These are phyloP conservation scores for Naganishia antarctica DNA, from an alignment of 768 basidiomycete genomes.

Conservation along the genomic window DNA sequence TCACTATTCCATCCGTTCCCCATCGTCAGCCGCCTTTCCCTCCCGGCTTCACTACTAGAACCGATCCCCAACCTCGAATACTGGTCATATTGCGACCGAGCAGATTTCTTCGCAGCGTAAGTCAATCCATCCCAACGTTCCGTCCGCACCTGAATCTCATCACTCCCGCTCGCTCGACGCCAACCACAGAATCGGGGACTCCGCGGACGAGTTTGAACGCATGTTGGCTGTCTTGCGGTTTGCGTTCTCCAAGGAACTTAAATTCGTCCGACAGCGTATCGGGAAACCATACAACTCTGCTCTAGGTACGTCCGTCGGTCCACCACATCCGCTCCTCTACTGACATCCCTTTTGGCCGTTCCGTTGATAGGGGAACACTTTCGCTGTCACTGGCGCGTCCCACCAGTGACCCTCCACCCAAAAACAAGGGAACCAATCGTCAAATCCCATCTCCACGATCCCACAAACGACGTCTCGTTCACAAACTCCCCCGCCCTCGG, in stretches of 20 bases:
- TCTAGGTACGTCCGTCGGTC: slow-evolving; percentile 40
- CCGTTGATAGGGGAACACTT: slow-evolving; percentile 50
- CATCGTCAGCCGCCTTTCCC: slow-evolving; percentile 68
- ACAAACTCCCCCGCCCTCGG: slow-evolving; percentile 14
- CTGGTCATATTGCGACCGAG: slow-evolving; percentile 87
- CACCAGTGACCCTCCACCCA: slow-evolving; percentile 45
- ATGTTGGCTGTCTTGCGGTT: slow-evolving; percentile 90
- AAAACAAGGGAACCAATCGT: slow-evolving; percentile 45
- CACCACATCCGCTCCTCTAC: too few relatives aligned
- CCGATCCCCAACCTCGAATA: slow-evolving; percentile 95
- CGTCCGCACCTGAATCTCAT: too few relatives aligned
- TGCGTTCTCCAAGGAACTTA: slow-evolving; percentile 86
- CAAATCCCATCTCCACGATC: slow-evolving; percentile 44
- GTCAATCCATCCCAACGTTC: too few relatives aligned
- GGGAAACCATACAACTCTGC: slow-evolving; percentile 68
- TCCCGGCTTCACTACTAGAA: slow-evolving; percentile 87
- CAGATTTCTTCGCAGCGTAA: slow-evolving; percentile 86
- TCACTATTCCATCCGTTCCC: neutral
- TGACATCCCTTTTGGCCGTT: neutral
- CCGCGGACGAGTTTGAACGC: slow-evolving; percentile 82
- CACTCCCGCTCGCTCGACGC: neutral
- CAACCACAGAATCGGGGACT: slow-evolving; percentile 74
- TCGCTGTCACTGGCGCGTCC: slow-evolving; percentile 49
- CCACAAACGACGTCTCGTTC: neutral
- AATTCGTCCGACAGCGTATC: slow-evolving; percentile 82